Percentiles rank a stretch among this genome's conserved stretches.
Evolutionary conservation across 2,329 filamentous ascomycete genomes (phyloP).

Genomic region (Epichloe typhina): DNA sequence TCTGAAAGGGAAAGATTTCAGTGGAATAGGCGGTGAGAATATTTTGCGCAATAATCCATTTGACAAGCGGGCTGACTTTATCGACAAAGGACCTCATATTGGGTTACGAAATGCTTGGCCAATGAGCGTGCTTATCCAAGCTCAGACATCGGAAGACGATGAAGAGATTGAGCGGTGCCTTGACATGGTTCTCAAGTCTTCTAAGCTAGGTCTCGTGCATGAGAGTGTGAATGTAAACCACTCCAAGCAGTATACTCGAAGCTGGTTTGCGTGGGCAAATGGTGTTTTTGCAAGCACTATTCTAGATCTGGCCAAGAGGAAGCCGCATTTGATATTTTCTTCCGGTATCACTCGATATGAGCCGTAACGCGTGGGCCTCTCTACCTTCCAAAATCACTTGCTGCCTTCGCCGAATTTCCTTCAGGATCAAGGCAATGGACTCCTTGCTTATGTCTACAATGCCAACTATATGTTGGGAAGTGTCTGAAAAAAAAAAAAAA

Average conservation of each 20-base stretch:
- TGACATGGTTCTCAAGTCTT: conserved; percentile 60
- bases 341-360: conserved; percentile 46
- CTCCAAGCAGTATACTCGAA: conserved; percentile 58
- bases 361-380: conserved; percentile 19
- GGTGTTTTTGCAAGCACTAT: conserved; percentile 91
- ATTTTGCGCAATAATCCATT: conserved; percentile 2
- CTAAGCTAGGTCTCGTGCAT: conserved; percentile 69
- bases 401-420: no score
- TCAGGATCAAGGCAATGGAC: not conserved
- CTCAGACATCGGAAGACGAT: conserved; percentile 76
- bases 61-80: conserved; percentile 6
- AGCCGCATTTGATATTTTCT: conserved; percentile 77
- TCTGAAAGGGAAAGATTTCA: conserved; percentile 61
- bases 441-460: not conserved
- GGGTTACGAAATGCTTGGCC: conserved; percentile 91
- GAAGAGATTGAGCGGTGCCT: conserved; percentile 67
- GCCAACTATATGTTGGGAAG: not conserved
- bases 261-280: conserved; percentile 98
- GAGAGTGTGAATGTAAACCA: conserved; percentile 79
- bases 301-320: conserved; percentile 74
- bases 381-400: not conserved
- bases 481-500: not conserved
- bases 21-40: conserved; percentile 68
- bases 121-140: conserved; percentile 86
- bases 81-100: conserved; percentile 44